These are phyloP conservation scores for Terfezia claveryi DNA, from an alignment of 495 filamentous ascomycete species.

Conservation along the genomic window DNA sequence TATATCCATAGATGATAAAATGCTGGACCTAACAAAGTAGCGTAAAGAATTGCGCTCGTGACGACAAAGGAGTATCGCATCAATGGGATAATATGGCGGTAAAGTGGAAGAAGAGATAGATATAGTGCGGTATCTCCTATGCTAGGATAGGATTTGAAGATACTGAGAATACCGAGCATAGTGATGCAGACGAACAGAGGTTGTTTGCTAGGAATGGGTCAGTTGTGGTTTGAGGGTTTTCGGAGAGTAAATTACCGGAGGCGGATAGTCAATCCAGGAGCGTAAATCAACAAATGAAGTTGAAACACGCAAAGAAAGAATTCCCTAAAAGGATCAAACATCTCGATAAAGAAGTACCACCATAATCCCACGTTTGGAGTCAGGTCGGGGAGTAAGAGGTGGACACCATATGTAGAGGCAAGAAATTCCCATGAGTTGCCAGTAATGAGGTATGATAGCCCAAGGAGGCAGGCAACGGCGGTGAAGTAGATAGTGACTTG, in stretches of 20 bases:
- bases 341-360: slow-evolving; percentile 99
- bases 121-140: slow-evolving; percentile 72
- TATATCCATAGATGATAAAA: slow-evolving; percentile 99
- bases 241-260: slow-evolving; percentile 26
- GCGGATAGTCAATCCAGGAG: slow-evolving; percentile 59
- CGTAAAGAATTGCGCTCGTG: slow-evolving; percentile 59
- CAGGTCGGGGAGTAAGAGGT: slow-evolving; percentile 73
- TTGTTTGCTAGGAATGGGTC: slow-evolving; percentile 27
- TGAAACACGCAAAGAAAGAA: slow-evolving; percentile 98
- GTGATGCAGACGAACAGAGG: slow-evolving; percentile 67
- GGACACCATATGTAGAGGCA: slow-evolving; percentile 71
- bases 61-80: slow-evolving; percentile 88
- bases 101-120: slow-evolving; percentile 63
- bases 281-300: slow-evolving; percentile 78
- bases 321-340: slow-evolving; percentile 92
- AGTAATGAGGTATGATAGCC: slow-evolving; percentile 51
- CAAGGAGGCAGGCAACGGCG: slow-evolving; percentile 36
- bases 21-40: slow-evolving; percentile 69
- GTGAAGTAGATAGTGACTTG: slow-evolving; percentile 26
- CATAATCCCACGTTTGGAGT: slow-evolving; percentile 89
- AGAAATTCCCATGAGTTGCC: slow-evolving; percentile 68
- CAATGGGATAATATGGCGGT: slow-evolving; percentile 79
- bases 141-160: slow-evolving; percentile 92
- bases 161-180: slow-evolving; percentile 63
- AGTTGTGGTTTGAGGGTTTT: not conserved